Percentiles rank a stretch among this genome's conserved stretches.
Conservation (phyloP, 306 rosid species). For the Fragaria iinumae region DNA sequence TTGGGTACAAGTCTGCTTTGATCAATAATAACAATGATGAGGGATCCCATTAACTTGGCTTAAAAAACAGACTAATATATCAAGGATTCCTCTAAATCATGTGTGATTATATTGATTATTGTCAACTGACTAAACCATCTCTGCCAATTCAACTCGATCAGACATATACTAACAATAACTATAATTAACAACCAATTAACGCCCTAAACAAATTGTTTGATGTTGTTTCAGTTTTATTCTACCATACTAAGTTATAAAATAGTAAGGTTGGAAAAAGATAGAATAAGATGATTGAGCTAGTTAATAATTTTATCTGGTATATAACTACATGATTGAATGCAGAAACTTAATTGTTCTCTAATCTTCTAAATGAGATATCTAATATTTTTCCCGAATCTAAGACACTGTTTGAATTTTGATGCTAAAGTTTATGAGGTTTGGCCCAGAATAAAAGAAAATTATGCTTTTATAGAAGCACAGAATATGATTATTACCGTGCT, state of each 20-base stretch:
- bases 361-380: conserved; percentile 4
- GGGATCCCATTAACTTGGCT: conserved; percentile 12
- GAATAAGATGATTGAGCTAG: conserved; percentile 2
- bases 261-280: background rate
- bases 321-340: conserved; percentile 20
- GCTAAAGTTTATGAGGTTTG: conserved; percentile 35
- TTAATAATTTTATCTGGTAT: background rate
- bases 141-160: conserved; percentile 4
- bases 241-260: background rate
- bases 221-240: background rate
- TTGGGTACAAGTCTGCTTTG: conserved; percentile 20
- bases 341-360: conserved; percentile 23
- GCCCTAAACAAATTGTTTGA: conserved; percentile 12
- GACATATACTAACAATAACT: conserved; percentile 4
- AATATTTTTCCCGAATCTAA: conserved; percentile 29
- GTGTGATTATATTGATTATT: conserved; percentile 10
- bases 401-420: conserved; percentile 17
- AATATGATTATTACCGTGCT: conserved; percentile 48
- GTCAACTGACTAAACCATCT: conserved; percentile 8
- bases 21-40: conserved; percentile 13
- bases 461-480: conserved; percentile 43
- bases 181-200: background rate
- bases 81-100: conserved; percentile 28
- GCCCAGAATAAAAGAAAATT: conserved; percentile 28
- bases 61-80: conserved; percentile 8